Conservation (phyloP, 495 filamentous ascomycete genomes). For the Tuber magnatum region DNA sequence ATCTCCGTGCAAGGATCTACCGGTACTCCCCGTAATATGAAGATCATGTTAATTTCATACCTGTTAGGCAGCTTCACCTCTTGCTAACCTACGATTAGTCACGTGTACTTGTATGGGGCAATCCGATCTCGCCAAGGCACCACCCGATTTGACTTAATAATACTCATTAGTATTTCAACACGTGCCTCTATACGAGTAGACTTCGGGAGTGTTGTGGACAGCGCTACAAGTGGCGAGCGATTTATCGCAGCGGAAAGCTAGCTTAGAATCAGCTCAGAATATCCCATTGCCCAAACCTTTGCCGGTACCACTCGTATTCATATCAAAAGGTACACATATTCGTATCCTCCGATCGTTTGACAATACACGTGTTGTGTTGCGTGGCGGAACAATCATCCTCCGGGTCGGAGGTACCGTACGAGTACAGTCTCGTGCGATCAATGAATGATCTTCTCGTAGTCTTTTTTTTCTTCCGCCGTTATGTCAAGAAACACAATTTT, state of each 20-base stretch:
- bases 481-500: not conserved
- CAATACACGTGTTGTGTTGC: not conserved
- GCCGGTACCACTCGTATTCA: not conserved
- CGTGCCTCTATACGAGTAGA: too few relatives aligned
- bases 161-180: too few relatives aligned
- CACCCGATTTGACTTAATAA: too few relatives aligned
- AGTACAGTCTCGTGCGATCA: not conserved
- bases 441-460: not conserved
- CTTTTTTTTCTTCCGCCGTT: not conserved
- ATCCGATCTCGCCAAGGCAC: too few relatives aligned
- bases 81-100: too few relatives aligned
- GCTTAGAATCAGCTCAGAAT: not conserved
- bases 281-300: not conserved
- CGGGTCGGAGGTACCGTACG: too few relatives aligned
- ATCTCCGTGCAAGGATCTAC: too few relatives aligned
- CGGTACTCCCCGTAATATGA: too few relatives aligned
- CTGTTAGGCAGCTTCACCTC: too few relatives aligned
- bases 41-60: too few relatives aligned
- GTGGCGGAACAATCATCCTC: not conserved
- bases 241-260: not conserved
- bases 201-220: too few relatives aligned
- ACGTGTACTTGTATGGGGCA: too few relatives aligned
- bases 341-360: not conserved
- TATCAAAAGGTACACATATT: not conserved
- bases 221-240: not conserved